Evolutionary conservation across 1,284 basidiomycete genomes (phyloP).

Genomic region (Afroboletus lepidellus): DNA sequence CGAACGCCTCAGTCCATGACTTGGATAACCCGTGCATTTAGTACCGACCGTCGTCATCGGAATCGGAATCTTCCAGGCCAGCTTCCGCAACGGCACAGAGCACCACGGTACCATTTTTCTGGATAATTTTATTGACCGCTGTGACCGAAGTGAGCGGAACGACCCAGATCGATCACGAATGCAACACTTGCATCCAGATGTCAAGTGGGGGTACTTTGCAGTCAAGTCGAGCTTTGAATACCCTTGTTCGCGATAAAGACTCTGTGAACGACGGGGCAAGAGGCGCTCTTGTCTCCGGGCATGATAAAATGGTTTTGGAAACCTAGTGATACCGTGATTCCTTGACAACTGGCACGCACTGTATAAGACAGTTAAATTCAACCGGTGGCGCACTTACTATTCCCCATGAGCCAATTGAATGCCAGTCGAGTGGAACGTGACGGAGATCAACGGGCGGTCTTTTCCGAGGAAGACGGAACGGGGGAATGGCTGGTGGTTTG

Average conservation of each 20-base stretch:
- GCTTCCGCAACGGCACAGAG: constrained; percentile 39
- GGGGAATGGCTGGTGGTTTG: constrained; percentile 4
- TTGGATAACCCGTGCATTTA: background rate
- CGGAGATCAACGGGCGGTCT: constrained; percentile 17
- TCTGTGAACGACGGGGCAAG: constrained; percentile 18
- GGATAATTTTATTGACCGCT: constrained; percentile 46
- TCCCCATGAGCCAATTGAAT: constrained; percentile 17
- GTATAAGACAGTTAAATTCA: background rate
- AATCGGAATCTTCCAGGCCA: constrained; percentile 37
- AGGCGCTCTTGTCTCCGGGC: constrained; percentile 24
- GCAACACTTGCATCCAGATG: constrained; percentile 29
- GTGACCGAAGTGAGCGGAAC: constrained; percentile 9
- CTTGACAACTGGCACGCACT: constrained; percentile 14
- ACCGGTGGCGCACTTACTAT: constrained; percentile 14
- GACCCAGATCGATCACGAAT: background rate
- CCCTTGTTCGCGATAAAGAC: constrained; percentile 23
- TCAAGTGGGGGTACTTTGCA: constrained; percentile 31
- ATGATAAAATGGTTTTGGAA: constrained; percentile 24
- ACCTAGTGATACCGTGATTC: constrained; percentile 18
- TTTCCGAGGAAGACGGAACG: constrained; percentile 15
- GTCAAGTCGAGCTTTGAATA: constrained; percentile 29
- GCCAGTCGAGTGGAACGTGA: constrained; percentile 21
- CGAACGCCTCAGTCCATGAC: background rate
- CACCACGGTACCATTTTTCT: constrained; percentile 34
- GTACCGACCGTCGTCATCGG: constrained; percentile 26